Conservation (phyloP, 495 filamentous ascomycete species). For the Aspergillus ellipticus region DNA sequence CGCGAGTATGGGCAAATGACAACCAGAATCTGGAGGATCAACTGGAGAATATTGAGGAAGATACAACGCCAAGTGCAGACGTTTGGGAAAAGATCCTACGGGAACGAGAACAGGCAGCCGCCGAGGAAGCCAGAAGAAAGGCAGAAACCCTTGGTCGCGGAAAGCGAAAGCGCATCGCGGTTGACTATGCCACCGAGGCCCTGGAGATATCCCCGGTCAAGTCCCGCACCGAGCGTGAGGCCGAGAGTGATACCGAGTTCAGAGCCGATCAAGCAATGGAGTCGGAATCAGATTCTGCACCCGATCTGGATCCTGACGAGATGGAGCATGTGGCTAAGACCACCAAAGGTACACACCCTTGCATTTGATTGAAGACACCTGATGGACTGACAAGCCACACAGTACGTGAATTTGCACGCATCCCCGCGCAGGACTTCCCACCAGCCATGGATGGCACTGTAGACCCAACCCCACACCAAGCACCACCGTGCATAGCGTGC, state of each 20-base stretch:
- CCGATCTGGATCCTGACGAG: slow-evolving; percentile 15
- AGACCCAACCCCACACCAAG: slow-evolving; percentile 9
- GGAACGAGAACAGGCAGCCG: slow-evolving; percentile 73
- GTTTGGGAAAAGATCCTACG: slow-evolving; percentile 88
- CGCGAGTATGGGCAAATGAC: slow-evolving; percentile 89
- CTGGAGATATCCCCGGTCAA: slow-evolving; percentile 25
- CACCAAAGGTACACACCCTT: slow-evolving; percentile 20
- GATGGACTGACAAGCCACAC: slow-evolving; percentile 8
- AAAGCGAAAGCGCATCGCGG: slow-evolving; percentile 55
- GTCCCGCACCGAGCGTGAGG: slow-evolving; percentile 17
- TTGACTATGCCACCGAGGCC: slow-evolving; percentile 29
- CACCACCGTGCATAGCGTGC: slow-evolving; percentile 53
- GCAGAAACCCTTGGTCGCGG: slow-evolving; percentile 77
- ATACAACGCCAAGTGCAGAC: slow-evolving; percentile 46
- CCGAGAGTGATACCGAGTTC: slow-evolving; percentile 38
- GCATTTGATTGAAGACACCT: background rate
- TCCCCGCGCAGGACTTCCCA: slow-evolving; percentile 18
- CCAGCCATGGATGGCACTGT: slow-evolving; percentile 45
- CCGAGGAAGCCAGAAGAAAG: slow-evolving; percentile 58
- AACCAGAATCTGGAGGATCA: slow-evolving; percentile 58
- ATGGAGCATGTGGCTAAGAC: slow-evolving; percentile 9
- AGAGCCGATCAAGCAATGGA: slow-evolving; percentile 17
- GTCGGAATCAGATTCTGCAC: slow-evolving; percentile 25
- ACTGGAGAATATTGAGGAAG: slow-evolving; percentile 50
- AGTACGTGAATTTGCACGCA: slow-evolving; percentile 41